Evolutionary conservation across 345 rosid species (phyloP).

Genomic region (Citrus mangshanensis): DNA sequence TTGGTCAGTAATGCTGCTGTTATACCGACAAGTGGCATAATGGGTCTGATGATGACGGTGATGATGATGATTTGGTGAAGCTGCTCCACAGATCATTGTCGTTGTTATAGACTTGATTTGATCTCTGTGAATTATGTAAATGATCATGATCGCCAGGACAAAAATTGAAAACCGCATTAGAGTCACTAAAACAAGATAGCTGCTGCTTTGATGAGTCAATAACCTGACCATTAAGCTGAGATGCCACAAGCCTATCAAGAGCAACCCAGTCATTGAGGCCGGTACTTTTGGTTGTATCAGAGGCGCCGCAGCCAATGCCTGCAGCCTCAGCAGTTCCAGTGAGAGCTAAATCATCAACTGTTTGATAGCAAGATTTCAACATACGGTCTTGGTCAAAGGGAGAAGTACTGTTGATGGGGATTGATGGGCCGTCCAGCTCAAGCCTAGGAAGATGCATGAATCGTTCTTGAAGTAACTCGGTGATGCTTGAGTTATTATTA

Average conservation of each 20-base stretch:
- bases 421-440: slow-evolving; percentile 61
- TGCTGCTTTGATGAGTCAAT: slow-evolving; percentile 43
- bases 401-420: slow-evolving; percentile 13
- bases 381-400: slow-evolving; percentile 20
- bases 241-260: slow-evolving; percentile 84
- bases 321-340: slow-evolving; percentile 26
- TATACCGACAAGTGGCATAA: slow-evolving; percentile 73
- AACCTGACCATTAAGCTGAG: slow-evolving; percentile 74
- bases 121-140: slow-evolving; percentile 23
- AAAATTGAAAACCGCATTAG: slow-evolving; percentile 34
- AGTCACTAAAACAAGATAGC: slow-evolving; percentile 40
- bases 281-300: slow-evolving; percentile 2
- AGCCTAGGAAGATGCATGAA: slow-evolving; percentile 75
- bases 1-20: slow-evolving; percentile 2
- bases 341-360: slow-evolving; percentile 36
- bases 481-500: slow-evolving; percentile 1
- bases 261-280: slow-evolving; percentile 68
- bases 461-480: slow-evolving; percentile 34
- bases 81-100: slow-evolving; percentile 67
- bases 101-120: slow-evolving; percentile 23
- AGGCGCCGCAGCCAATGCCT: background rate
- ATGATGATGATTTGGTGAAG: slow-evolving; percentile 56
- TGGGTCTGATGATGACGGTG: slow-evolving; percentile 63
- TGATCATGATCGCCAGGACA: slow-evolving; percentile 35
- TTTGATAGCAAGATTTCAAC: slow-evolving; percentile 24